Evolutionary conservation across 257 asterid species (phyloP).

Genomic region (Petrea volubilis): DNA sequence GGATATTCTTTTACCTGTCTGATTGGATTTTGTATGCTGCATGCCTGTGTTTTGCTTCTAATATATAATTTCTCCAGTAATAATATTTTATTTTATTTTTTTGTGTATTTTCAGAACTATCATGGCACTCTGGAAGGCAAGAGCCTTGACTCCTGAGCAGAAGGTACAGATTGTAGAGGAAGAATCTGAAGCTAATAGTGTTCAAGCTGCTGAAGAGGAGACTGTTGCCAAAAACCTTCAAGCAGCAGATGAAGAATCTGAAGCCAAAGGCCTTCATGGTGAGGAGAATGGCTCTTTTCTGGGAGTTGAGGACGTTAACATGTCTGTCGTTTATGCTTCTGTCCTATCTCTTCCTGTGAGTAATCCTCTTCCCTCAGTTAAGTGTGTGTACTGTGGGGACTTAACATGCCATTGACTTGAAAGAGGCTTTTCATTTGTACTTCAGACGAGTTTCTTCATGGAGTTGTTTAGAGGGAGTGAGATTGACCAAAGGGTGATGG

Average conservation of each 20-base stretch:
- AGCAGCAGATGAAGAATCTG: conserved; percentile 67
- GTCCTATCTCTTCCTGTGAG: conserved; percentile 86
- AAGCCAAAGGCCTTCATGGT: conserved; percentile 52
- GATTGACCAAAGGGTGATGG: conserved; percentile 87
- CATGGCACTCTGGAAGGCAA: conserved; percentile 93
- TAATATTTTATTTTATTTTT: conserved; percentile 13
- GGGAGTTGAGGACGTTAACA: conserved; percentile 71
- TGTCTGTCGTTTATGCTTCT: conserved; percentile 74
- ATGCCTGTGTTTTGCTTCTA: not conserved
- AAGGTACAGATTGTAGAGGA: conserved; percentile 86
- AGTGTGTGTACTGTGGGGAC: not conserved
- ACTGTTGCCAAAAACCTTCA: conserved; percentile 47
- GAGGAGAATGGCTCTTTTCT: conserved; percentile 76
- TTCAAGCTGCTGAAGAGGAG: conserved; percentile 72
- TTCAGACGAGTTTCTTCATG: conserved; percentile 81
- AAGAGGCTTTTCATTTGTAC: not conserved
- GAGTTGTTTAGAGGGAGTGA: conserved; percentile 88
- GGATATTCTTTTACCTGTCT: not conserved
- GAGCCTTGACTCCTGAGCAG: conserved; percentile 94
- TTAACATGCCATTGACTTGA: conserved; percentile 11
- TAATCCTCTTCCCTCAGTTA: conserved; percentile 11
- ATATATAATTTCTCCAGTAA: not conserved
- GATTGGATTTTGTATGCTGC: not conserved
- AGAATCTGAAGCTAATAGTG: conserved; percentile 61
- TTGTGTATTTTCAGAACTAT: conserved; percentile 72